A percentile compares a stretch with the other conserved stretches of the same genome.
Conservation (phyloP, 2,329 filamentous ascomycete genomes). For the Penicillium sp. region DNA sequence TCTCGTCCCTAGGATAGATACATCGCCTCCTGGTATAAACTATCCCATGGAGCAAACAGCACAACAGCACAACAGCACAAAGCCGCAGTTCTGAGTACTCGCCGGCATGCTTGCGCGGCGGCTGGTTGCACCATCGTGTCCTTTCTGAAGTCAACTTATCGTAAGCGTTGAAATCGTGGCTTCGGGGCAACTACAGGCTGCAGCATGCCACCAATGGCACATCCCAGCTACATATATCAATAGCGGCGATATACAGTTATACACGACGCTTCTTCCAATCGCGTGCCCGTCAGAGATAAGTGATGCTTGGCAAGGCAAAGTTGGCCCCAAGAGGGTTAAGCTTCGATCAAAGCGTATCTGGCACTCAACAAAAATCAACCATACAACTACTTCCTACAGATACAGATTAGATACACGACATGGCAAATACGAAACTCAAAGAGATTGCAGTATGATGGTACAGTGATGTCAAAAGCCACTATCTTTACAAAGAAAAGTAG, state of each 20-base stretch:
- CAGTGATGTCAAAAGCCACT: not conserved
- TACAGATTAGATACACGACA: no score
- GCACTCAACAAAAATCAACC: not conserved
- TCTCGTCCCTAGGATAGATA: not conserved
- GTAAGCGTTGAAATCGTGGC: not conserved
- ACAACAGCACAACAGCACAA: no score
- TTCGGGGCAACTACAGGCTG: not conserved
- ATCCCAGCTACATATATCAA: not conserved
- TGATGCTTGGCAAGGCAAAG: slow-evolving; percentile 2
- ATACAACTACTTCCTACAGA: not conserved
- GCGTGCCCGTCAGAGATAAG: not conserved
- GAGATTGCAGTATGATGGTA: not conserved
- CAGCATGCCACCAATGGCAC: not conserved
- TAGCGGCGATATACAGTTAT: slow-evolving; percentile 1
- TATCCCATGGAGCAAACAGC: no score
- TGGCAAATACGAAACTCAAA: not conserved
- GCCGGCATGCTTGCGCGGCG: no score
- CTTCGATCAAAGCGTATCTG: slow-evolving; percentile 2
- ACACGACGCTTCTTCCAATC: not conserved
- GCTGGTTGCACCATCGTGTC: not conserved
- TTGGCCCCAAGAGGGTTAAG: not conserved
- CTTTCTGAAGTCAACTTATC: not conserved
- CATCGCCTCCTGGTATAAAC: no score
- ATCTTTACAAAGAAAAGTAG: not conserved
- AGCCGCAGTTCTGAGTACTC: no score